A percentile compares a stretch with the other conserved stretches of the same genome.
Conservation (phyloP, 345 rosid species). For the Sapria himalayana region DNA sequence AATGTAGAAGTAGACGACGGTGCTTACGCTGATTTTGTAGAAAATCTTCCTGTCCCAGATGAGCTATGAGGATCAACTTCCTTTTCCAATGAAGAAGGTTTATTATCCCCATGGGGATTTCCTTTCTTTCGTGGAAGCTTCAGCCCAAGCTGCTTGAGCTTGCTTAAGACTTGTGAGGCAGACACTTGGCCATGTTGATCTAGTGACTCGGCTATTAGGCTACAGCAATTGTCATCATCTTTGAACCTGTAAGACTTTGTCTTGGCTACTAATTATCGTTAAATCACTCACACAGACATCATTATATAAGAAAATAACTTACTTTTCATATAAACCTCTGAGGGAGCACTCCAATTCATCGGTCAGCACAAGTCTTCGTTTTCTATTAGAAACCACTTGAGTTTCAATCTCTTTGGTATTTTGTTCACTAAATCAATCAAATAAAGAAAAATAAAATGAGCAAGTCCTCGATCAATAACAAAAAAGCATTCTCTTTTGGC, state of each 20-base stretch:
- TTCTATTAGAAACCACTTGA: constrained; percentile 26
- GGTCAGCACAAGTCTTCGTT: constrained; percentile 36
- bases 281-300: too few species aligned
- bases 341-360: constrained; percentile 38
- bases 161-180: constrained; percentile 64
- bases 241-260: constrained; percentile 63
- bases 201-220: constrained; percentile 43
- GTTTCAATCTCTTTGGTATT: constrained; percentile 18
- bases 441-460: constrained; percentile 4
- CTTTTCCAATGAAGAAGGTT: constrained; percentile 10
- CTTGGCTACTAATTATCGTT: too few species aligned
- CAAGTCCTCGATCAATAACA: too few species aligned
- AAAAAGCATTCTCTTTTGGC: too few species aligned
- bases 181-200: constrained; percentile 53
- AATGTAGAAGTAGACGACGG: too few species aligned
- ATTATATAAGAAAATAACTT: too few species aligned
- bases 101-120: constrained; percentile 11
- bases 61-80: constrained; percentile 16
- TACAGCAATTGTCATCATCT: constrained; percentile 34
- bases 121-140: constrained; percentile 29
- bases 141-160: constrained; percentile 73
- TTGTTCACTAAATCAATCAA: constrained; percentile 23
- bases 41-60: constrained; percentile 15
- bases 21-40: constrained; percentile 13
- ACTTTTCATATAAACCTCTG: constrained; percentile 55